Base-by-base conservation (phyloP, 208 protist genomes). In the Trypanosoma mega region DNA sequence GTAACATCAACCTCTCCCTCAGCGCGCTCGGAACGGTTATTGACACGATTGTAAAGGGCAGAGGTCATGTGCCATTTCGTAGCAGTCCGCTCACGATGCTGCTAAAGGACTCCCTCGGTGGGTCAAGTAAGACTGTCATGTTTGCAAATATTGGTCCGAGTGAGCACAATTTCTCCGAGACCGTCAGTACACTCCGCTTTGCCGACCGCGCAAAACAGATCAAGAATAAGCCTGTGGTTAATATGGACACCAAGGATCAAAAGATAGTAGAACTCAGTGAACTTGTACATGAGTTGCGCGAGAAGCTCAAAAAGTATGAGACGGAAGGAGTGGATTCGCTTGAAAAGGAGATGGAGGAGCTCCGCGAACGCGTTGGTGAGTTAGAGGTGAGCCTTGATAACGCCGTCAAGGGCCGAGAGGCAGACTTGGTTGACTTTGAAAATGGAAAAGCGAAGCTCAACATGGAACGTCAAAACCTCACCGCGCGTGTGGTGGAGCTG, bases 1-100 rank as follows among this genome's bases (percentile, higher is more conserved):
- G 85, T 58, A 96, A 93, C 66, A 98, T 98, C 53, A 98, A 98
- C 61, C 76, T 96, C 26, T 96, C 90, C 12, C 72, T 98, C 18
- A 92, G 82, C 26, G 82, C 82, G 1, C 80, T 98, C 6, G 94
- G 87, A 46, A 94, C 89, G 21, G 89, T 95, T 39, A 95, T 95
- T 68, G 89, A 95, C 65, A 88, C 85, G 20, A 90, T 95, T 63
- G 89, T 95, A 30, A 96, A 96, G 69, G 85, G 87, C 8, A 80
- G 63, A 51, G 50, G 76, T 4, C 90, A 96, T 75, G 74, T 96
- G 20, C 90, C 90, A 2, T 96, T 92, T 57, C 85, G 90, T 29
- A 89, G 78, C 47, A 88, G 78, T 41, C 82, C 80, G 26, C 78
- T 96, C 33, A 96, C 90, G 8, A 92, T 92, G 90, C 70, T 96